Base-by-base conservation (phyloP, 2,329 filamentous ascomycete species). In the Biscogniauxia marginata region DNA sequence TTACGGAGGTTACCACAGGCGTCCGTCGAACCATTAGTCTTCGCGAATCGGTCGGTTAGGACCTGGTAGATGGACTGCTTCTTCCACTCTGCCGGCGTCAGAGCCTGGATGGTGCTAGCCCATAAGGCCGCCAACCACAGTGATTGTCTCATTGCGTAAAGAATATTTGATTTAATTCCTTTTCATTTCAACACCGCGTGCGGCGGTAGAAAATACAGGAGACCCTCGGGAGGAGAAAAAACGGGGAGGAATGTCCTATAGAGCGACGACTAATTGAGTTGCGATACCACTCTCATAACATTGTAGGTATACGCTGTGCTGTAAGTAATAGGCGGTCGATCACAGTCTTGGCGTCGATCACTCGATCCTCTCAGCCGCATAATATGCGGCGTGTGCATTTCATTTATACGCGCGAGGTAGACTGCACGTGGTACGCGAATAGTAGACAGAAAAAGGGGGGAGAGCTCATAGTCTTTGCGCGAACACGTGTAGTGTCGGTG, bases 1-100 rank as follows among this genome's bases (percentile, higher is more conserved):
- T 65, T 60, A 55, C 61, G 52, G 46, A 63, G 25, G 55, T 59
- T 30, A 63, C 57, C 49, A 49, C 71, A 73, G 5, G 63, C 50
- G 3, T 67, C 63, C 2, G 73, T 73, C 24, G 74, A 74, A 11
- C 71, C 72, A 51, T 75, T 69, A 3, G 70, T 70, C 5, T 70
- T 69, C 3, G 75, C 75, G 52, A 79, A 63, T 9, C 61, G 61
- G 39, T 63, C 61, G 18, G 61, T 63, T 30, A 63, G 59, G 55
- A 79, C 67, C 64, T 79, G 77, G 60, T 79, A 79, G 55, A 79
- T 76, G 25, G 75, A 75, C 62, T 75, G 74, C 30, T 68, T 70
- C 11, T 72, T 65, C 75, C 75, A 77, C 46, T 72, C 61, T 5
- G 61, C 62, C 1, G 70, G 62, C 46, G 63, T 65, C 25, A 73